These are phyloP conservation scores for Stentor coeruleus DNA, from an alignment of 73 alveolate species.

Conservation along the genomic window DNA sequence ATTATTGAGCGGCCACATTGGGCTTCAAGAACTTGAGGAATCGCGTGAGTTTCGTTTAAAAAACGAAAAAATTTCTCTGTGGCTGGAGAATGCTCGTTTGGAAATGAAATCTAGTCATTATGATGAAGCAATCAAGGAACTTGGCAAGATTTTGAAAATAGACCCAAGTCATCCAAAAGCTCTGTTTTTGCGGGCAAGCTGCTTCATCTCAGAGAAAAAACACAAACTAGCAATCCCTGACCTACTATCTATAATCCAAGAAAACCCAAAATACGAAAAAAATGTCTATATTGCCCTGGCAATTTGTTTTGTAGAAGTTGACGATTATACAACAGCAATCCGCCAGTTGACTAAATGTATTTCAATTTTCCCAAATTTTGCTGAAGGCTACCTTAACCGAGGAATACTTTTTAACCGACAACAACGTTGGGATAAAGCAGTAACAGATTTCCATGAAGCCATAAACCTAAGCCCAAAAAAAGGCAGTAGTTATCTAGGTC, in stretches of 20 bases:
- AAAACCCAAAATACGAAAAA: neutral
- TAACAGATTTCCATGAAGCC: constrained; percentile 1
- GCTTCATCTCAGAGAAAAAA: neutral
- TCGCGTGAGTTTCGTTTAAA: neutral
- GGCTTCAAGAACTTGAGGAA: neutral
- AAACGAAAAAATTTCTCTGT: neutral
- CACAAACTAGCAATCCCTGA: constrained; percentile 16
- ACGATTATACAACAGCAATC: constrained; percentile 1
- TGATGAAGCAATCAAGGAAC: neutral
- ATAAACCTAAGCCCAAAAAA: neutral
- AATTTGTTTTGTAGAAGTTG: neutral
- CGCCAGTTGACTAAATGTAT: constrained; percentile 42
- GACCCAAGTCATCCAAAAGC: neutral
- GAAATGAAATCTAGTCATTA: neutral
- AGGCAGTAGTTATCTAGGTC: neutral
- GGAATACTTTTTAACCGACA: constrained; percentile 3
- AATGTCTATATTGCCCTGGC: constrained; percentile 21
- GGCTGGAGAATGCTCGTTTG: neutral
- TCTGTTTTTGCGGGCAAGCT: neutral
- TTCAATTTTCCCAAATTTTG: constrained; percentile 36
- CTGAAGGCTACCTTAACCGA: constrained; percentile 39
- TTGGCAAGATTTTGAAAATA: neutral
- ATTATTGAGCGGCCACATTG: neutral
- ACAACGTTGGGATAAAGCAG: constrained; percentile 6
- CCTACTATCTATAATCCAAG: neutral